Conservation (phyloP, 306 rosid species). For the Ochetophila trinervis region DNA sequence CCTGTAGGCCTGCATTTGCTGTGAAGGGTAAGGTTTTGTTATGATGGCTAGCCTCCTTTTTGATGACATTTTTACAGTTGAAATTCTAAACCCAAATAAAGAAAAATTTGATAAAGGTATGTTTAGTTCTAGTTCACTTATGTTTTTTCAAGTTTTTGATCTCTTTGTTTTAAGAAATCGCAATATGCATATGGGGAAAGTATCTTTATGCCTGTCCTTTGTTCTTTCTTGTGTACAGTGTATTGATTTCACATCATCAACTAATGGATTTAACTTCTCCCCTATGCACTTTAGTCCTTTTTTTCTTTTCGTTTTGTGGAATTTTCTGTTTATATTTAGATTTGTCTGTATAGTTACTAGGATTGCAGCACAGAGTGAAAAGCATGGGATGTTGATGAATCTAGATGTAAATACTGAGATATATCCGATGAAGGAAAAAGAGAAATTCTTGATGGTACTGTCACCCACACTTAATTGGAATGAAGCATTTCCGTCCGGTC, state of each 20-base stretch:
- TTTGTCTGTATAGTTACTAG: constrained; percentile 54
- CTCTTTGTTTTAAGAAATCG: not conserved
- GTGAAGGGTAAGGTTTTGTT: constrained; percentile 1
- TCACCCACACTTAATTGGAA: constrained; percentile 65
- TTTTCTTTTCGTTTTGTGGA: not conserved
- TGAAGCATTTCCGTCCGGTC: constrained; percentile 27
- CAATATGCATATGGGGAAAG: not conserved
- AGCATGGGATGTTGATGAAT: constrained; percentile 52
- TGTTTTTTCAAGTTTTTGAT: not conserved
- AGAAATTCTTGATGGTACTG: constrained; percentile 63
- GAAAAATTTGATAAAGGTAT: constrained; percentile 85
- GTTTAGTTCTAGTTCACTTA: not conserved
- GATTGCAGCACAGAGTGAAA: constrained; percentile 75
- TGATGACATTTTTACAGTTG: constrained; percentile 72
- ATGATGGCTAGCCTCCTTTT: constrained; percentile 72
- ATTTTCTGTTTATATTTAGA: not conserved
- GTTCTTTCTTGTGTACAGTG: too few relatives aligned
- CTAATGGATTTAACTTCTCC: not conserved
- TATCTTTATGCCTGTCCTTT: not conserved
- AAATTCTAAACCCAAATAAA: constrained; percentile 69
- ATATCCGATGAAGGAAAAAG: constrained; percentile 62
- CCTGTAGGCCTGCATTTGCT: constrained; percentile 5
- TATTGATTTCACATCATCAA: not conserved
- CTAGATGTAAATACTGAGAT: constrained; percentile 82
- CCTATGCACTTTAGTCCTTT: too few relatives aligned